These are phyloP conservation scores for Trichoderma oligosporum DNA, from an alignment of 2,329 filamentous ascomycete species.

Conservation along the genomic window DNA sequence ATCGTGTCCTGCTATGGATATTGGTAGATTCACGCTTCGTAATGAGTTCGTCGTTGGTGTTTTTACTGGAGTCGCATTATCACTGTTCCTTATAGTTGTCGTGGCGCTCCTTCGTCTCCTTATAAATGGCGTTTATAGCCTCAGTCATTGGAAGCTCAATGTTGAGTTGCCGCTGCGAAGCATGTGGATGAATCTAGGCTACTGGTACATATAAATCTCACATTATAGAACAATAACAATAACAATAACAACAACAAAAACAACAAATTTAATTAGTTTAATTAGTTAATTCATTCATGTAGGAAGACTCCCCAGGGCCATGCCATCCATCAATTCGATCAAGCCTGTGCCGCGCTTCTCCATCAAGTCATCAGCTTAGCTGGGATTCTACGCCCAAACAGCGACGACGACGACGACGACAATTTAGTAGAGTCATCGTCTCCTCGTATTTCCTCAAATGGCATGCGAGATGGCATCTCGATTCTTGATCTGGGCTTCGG, in stretches of 20 bases:
- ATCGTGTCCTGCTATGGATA: too few species aligned
- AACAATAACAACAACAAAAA: not conserved
- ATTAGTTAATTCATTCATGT: too few species aligned
- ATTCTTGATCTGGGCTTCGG: conserved; percentile 56
- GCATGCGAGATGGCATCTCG: conserved; percentile 24
- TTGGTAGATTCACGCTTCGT: too few species aligned
- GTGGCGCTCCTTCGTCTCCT: too few species aligned
- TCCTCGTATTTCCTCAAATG: too few species aligned
- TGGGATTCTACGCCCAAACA: conserved; percentile 35
- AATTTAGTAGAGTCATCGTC: too few species aligned
- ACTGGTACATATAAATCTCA: conserved; percentile 38
- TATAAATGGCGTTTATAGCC: conserved; percentile 39
- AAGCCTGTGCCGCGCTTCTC: conserved; percentile 49
- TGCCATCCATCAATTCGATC: conserved; percentile 38
- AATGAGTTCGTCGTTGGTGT: too few species aligned
- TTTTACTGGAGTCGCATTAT: too few species aligned
- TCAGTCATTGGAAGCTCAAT: conserved; percentile 56
- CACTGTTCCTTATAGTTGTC: too few species aligned
- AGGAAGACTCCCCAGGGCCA: too few species aligned
- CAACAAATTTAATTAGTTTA: not conserved
- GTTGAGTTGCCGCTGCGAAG: conserved; percentile 41
- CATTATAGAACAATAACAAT: not conserved
- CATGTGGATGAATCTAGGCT: conserved; percentile 65
- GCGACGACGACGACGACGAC: too few species aligned
- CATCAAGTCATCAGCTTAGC: conserved; percentile 44